Evolutionary conservation across 805 yeast species (phyloP), one percentile per base, ranked within the genome.

Genomic region (Groenewaldozyma tartarivorans): DNA sequence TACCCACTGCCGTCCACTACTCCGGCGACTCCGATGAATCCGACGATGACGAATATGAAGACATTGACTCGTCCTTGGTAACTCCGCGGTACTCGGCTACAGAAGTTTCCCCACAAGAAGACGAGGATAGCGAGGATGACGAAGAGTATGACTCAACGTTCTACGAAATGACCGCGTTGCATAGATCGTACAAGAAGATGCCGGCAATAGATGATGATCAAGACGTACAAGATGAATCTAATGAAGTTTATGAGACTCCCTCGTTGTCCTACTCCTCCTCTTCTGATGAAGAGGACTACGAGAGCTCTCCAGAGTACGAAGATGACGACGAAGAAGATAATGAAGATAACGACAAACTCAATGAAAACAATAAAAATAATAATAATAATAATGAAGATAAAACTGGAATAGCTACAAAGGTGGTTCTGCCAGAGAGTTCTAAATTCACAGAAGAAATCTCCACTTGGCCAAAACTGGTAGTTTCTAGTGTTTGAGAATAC

Each of bases 11-110:
- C n/a, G n/a, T n/a, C n/a, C n/a, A n/a, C n/a, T n/a, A n/a, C n/a
- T n/a, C n/a, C n/a, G n/a, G n/a, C n/a, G n/a, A n/a, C n/a, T n/a
- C n/a, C n/a, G n/a, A n/a, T n/a, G n/a, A n/a, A n/a, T n/a, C n/a
- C n/a, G n/a, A 40, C 35, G 57, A 45, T 19, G 55, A 48, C 35
- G 60, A 49, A 1, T 46, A 47, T 33, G 55, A 48, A 15, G 67
- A 64, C 46, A n/a, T n/a, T n/a, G n/a, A n/a, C n/a, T n/a, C n/a
- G n/a, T n/a, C n/a, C 43, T 47, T n/a, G 51, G 47, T 36, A 33
- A 44, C 22, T 48, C 13, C 11, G 5, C 39, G 7, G 36, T n/a
- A n/a, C 22, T 30, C 19, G 17, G 34, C 34, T 31, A 17, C 21
- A 37, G 34, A 18, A 18, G 15, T n/a, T n/a, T n/a, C n/a, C n/a